Conservation (phyloP, 78 protist species). For the Dictyostelium firmibasis region DNA sequence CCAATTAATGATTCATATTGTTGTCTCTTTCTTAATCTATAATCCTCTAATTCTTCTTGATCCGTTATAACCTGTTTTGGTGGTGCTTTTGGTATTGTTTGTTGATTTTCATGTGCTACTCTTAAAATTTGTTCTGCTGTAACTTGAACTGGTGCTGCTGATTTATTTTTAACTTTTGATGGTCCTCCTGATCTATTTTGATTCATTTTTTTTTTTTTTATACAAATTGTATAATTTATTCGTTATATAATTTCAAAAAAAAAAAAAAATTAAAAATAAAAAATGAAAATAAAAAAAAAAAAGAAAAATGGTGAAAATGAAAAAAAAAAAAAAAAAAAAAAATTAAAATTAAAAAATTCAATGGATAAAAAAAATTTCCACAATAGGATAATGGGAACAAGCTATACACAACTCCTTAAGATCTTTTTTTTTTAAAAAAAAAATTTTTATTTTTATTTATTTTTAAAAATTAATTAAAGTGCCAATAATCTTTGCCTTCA, state of each 20-base stretch:
- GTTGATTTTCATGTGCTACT: constrained; percentile 86
- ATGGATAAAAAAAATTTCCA: neutral
- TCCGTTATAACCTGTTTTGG: constrained; percentile 94
- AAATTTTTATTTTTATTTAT: neutral
- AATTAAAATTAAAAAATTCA: neutral
- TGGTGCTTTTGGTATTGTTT: constrained; percentile 23
- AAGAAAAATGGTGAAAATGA: neutral
- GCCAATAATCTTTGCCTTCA: constrained; percentile 67
- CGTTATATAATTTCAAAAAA: neutral
- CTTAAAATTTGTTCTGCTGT: constrained; percentile 99
- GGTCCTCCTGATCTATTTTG: neutral
- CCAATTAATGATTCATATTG: constrained; percentile 82
- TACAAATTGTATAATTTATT: neutral
- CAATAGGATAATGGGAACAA: no score
- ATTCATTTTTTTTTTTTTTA: neutral
- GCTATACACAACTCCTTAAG: no score
- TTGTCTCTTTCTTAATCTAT: constrained; percentile 86
- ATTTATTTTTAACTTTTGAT: constrained; percentile 89
- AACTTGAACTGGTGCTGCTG: constrained; percentile 97
- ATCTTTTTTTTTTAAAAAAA: neutral
- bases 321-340: neutral
- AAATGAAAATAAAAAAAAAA: neutral
- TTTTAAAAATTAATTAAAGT: constrained; percentile 41
- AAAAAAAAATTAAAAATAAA: neutral
- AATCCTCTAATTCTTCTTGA: constrained; percentile 95